phyloP scores from a whole-genome alignment of 371 early-diverging fungal species.

The Apophysomyces variabilis region DNA sequence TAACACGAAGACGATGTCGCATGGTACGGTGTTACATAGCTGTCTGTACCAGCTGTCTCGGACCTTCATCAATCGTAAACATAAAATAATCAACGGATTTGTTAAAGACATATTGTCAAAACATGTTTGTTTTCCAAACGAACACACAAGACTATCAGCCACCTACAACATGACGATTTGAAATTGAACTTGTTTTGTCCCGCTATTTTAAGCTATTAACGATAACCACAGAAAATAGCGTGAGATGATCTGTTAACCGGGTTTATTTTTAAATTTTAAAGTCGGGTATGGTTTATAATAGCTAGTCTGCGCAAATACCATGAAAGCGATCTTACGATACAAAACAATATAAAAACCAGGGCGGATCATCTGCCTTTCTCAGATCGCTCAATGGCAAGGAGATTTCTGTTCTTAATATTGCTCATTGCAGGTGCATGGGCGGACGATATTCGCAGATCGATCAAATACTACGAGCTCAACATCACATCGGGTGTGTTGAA shows the following conservation, averaged over 20 bases:
- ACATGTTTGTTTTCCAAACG: background rate
- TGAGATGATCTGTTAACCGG: background rate
- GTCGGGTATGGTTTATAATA: background rate
- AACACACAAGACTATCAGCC: background rate
- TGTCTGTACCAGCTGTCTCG: no score
- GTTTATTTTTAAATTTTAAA: background rate
- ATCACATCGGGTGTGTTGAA: slow-evolving; percentile 30
- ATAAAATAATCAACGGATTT: no score
- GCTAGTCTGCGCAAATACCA: slow-evolving; percentile 1
- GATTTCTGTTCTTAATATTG: background rate
- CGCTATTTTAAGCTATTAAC: slow-evolving; percentile 1
- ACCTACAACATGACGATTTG: slow-evolving; percentile 1
- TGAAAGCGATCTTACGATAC: background rate
- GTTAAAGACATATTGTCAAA: no score
- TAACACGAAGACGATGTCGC: no score
- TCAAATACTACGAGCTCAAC: slow-evolving; percentile 35
- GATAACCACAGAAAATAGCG: background rate
- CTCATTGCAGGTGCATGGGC: background rate
- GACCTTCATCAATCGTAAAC: no score
- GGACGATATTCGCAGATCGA: background rate
- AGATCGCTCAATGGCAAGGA: background rate
- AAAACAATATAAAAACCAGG: background rate
- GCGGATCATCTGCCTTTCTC: no score
- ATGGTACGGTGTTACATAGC: no score
- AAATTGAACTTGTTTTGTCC: slow-evolving; percentile 5